Conservation (phyloP, 106 monocot species). For the Cymbidium sinense region DNA sequence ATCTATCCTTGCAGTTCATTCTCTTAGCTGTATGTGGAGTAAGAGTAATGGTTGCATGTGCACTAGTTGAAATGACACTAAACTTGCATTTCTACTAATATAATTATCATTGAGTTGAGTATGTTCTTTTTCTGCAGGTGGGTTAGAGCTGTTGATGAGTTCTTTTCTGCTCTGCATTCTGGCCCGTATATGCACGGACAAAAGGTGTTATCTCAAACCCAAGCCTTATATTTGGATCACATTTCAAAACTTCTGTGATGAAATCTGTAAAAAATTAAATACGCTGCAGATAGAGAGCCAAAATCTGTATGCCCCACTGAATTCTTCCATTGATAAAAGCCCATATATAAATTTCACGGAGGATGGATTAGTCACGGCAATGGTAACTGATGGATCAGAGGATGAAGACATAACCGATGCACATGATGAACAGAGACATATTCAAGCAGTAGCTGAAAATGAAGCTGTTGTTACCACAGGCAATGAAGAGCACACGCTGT, state of each 20-base stretch:
- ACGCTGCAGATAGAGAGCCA: constrained; percentile 20
- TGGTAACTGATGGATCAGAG: constrained; percentile 17
- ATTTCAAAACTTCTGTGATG: not conserved
- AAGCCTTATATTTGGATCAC: not conserved
- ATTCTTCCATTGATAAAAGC: constrained; percentile 71
- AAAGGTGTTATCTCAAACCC: constrained; percentile 21
- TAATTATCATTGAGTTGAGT: not conserved
- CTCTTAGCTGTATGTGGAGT: no score
- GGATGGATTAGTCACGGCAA: constrained; percentile 64
- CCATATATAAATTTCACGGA: constrained; percentile 71
- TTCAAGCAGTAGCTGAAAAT: constrained; percentile 5
- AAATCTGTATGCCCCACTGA: constrained; percentile 29
- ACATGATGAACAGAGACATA: not conserved
- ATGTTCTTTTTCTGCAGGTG: constrained; percentile 47
- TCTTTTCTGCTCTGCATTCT: constrained; percentile 46
- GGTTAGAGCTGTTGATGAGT: constrained; percentile 78
- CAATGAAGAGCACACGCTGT: not conserved
- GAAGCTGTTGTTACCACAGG: not conserved
- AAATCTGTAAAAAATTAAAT: not conserved
- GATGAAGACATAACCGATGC: constrained; percentile 1
- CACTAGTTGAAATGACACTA: not conserved
- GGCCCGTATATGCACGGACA: constrained; percentile 57
- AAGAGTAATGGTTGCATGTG: not conserved
- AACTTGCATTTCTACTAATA: not conserved
- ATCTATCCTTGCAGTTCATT: not conserved